These are phyloP conservation scores for Pyrenochaeta sp. DNA, from an alignment of 2,329 filamentous ascomycete species.

Conservation along the genomic window DNA sequence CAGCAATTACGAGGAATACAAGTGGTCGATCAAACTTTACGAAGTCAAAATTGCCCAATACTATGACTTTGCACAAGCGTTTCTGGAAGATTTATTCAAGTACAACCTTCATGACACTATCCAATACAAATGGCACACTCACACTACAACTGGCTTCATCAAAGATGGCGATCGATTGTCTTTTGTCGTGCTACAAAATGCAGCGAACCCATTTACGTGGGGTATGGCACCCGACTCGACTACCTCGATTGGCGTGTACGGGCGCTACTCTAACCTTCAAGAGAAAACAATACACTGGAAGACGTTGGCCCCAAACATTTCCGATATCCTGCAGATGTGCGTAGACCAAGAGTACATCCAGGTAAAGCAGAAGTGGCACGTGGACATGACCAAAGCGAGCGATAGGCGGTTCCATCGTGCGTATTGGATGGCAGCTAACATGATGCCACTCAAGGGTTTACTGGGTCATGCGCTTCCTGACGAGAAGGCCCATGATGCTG, in stretches of 20 bases:
- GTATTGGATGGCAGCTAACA: constrained; percentile 39
- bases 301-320: constrained; percentile 23
- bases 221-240: constrained; percentile 3
- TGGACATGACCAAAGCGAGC: constrained; percentile 13
- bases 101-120: constrained; percentile 10
- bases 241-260: constrained; percentile 36
- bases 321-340: constrained; percentile 1
- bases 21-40: constrained; percentile 31
- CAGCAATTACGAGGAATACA: constrained; percentile 29
- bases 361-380: constrained; percentile 21
- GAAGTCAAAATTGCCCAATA: constrained; percentile 15
- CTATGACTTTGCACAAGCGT: constrained; percentile 21
- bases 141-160: constrained; percentile 36
- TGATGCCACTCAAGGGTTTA: constrained; percentile 15
- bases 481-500: constrained; percentile 11
- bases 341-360: neutral
- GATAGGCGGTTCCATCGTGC: constrained; percentile 39
- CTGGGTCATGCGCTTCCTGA: constrained; percentile 13
- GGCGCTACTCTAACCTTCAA: constrained; percentile 20
- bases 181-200: constrained; percentile 41
- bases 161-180: constrained; percentile 19
- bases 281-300: constrained; percentile 35
- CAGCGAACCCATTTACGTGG: constrained; percentile 28
- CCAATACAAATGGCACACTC: constrained; percentile 16
- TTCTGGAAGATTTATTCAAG: constrained; percentile 14